These are phyloP conservation scores for Phyllosticta citriasiana DNA, from an alignment of 2,329 filamentous ascomycete genomes.

Conservation along the genomic window DNA sequence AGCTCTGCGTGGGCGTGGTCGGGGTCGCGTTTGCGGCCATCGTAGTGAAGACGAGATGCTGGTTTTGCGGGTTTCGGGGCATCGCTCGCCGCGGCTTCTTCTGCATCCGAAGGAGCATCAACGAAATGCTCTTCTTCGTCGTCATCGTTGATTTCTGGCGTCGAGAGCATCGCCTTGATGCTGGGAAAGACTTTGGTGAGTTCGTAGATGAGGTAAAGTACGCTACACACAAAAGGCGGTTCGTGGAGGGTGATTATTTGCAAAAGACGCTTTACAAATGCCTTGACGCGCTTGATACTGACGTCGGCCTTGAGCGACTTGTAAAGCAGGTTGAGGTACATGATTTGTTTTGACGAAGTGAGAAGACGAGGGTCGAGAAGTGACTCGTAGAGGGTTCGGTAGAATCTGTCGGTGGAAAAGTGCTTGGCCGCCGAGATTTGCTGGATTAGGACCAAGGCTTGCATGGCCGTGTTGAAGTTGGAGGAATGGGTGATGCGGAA, in stretches of 20 bases:
- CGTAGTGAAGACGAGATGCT: constrained; percentile 46
- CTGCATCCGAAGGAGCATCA: constrained; percentile 48
- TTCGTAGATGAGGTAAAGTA: constrained; percentile 82
- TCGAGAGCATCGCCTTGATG: constrained; percentile 58
- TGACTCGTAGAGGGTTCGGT: constrained; percentile 90
- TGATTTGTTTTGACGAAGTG: constrained; percentile 84
- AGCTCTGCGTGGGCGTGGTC: constrained; percentile 87
- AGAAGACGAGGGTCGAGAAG: constrained; percentile 80
- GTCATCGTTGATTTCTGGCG: constrained; percentile 65
- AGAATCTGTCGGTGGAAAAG: constrained; percentile 80
- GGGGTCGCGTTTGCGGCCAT: constrained; percentile 83
- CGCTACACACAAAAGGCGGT: constrained; percentile 81
- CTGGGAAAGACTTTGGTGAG: constrained; percentile 71
- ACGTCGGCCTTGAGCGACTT: constrained; percentile 80
- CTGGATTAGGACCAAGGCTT: constrained; percentile 89
- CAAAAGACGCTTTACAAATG: constrained; percentile 86
- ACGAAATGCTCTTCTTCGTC: constrained; percentile 65
- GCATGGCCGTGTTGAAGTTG: constrained; percentile 97
- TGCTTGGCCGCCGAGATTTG: constrained; percentile 77
- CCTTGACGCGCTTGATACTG: constrained; percentile 86
- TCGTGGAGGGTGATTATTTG: constrained; percentile 84
- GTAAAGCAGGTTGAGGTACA: constrained; percentile 89
- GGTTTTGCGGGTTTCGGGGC: constrained; percentile 6
- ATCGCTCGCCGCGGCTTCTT: constrained; percentile 32
- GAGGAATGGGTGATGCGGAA: constrained; percentile 95